phyloP scores from a whole-genome alignment of 2,329 filamentous ascomycete species.

The Amphichorda felina region DNA sequence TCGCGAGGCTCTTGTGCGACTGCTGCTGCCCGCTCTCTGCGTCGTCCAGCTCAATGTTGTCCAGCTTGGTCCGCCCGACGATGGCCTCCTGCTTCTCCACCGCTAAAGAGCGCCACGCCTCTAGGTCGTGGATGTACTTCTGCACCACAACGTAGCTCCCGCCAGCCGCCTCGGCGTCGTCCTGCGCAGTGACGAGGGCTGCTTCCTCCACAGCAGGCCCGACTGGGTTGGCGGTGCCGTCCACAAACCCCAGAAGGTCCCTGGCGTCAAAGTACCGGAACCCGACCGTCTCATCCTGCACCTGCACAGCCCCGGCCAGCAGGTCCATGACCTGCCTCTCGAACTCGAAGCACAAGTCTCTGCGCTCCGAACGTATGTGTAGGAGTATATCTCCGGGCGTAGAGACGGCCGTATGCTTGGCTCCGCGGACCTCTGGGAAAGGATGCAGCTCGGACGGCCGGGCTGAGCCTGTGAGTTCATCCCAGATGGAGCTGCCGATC shows the following conservation, averaged over 20 bases:
- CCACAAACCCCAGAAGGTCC: conserved; percentile 47
- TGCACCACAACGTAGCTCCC: conserved; percentile 49
- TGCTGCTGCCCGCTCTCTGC: conserved; percentile 29
- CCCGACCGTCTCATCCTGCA: conserved; percentile 40
- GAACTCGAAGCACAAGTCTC: conserved; percentile 46
- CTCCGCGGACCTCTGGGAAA: conserved; percentile 33
- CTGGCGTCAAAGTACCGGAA: conserved; percentile 50
- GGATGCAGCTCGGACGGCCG: conserved; percentile 38
- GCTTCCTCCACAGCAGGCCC: conserved; percentile 28
- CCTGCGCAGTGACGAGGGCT: conserved; percentile 28
- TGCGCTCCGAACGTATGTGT: conserved; percentile 43
- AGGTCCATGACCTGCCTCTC: conserved; percentile 39
- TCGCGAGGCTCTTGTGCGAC: conserved; percentile 42
- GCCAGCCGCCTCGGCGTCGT: conserved; percentile 22
- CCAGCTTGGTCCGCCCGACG: conserved; percentile 44
- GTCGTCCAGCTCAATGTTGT: conserved; percentile 45
- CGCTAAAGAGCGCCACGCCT: conserved; percentile 29
- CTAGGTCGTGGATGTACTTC: conserved; percentile 43
- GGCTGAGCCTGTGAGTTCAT: conserved; percentile 23
- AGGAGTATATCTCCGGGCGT: conserved; percentile 46
- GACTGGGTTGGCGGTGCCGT: conserved; percentile 46
- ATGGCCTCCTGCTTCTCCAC: conserved; percentile 42
- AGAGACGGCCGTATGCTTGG: conserved; percentile 36
- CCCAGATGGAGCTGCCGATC: conserved; percentile 40
- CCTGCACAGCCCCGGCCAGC: conserved; percentile 31